Base-by-base conservation (phyloP, 1,284 basidiomycete species). In the Pholiota adiposa region DNA sequence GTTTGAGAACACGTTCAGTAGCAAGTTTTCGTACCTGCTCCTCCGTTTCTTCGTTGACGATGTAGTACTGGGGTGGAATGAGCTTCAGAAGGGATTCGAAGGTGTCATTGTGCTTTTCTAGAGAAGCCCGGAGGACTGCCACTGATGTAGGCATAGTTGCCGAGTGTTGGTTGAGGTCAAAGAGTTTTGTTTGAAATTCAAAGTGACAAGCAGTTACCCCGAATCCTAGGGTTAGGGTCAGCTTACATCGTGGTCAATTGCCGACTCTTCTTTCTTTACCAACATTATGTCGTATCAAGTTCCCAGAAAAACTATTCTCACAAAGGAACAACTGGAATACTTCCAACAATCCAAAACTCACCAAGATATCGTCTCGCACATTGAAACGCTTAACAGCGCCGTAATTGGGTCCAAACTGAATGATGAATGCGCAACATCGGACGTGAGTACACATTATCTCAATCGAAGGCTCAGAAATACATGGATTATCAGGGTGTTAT, bases 21-120 rank as follows among this genome's bases (percentile, higher is more conserved):
- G 36, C n/a, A n/a, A n/a, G 29, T 31, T 31, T 19, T 61, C 77
- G 60, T 44, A 85, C 88, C 78, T 87, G 85, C 66, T 89, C 89
- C 63, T 92, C 88, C 2, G 80, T 78, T 23, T 84, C 83, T 33
- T 93, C 89, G 52, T 83, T 83, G 11, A 86, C 82, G 27, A 96
- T 79, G 74, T 97, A 97, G 72, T 92, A 94, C 78, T 89, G 90
- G 8, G 94, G 85, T 0, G 95, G 95, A 60, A 97, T 96, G 41
- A 96, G 83, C 51, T 83, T 85, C 2, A 97, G 78, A 1, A 97
- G 79, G 0, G 85, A 81, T 69, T 94, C 92, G 67, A 97, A 97
- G 0, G 87, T 86, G 36, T 84, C 83, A 72, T 97, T 96, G 76
- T 96, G 93, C 51, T 78, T 78, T 70, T 94, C 89, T 40, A 97